phyloP scores from a whole-genome alignment of 2,329 filamentous ascomycete species.

The Trichoderma asperellum region DNA sequence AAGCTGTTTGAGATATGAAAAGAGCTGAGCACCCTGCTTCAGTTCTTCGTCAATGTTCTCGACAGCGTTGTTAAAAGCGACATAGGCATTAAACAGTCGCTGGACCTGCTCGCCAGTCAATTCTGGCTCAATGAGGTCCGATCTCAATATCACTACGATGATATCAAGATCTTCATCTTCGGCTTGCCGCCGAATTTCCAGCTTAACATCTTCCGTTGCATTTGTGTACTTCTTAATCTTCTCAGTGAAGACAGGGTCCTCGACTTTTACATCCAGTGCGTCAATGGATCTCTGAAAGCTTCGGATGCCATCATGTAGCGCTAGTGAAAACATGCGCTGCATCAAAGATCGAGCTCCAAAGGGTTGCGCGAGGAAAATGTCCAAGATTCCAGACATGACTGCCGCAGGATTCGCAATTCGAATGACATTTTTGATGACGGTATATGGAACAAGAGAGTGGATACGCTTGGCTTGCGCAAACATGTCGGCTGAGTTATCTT shows the following conservation, averaged over 20 bases:
- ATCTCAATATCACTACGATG: conserved; percentile 81
- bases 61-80: conserved; percentile 90
- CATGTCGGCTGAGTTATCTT: conserved; percentile 95
- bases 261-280: conserved; percentile 73
- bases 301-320: conserved; percentile 86
- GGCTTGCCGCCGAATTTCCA: conserved; percentile 74
- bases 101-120: conserved; percentile 77
- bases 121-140: conserved; percentile 73
- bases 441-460: conserved; percentile 92
- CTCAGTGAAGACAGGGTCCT: conserved; percentile 75
- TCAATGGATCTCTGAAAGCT: conserved; percentile 88
- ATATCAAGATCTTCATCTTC: conserved; percentile 76
- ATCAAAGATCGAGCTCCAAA: conserved; percentile 88
- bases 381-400: conserved; percentile 94
- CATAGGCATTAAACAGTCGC: conserved; percentile 89
- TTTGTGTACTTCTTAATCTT: conserved; percentile 83
- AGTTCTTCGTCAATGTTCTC: conserved; percentile 89
- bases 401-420: conserved; percentile 93
- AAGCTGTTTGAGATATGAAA: conserved; percentile 92
- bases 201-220: conserved; percentile 74
- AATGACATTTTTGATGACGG: conserved; percentile 93
- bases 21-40: conserved; percentile 86
- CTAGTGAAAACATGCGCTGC: conserved; percentile 92
- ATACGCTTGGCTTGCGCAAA: conserved; percentile 94
- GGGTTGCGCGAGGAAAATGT: conserved; percentile 93